A percentile compares a stretch with the other conserved stretches of the same genome.
phyloP scores from a whole-genome alignment of 2,329 filamentous ascomycete genomes.

The Hortaea werneckii region DNA sequence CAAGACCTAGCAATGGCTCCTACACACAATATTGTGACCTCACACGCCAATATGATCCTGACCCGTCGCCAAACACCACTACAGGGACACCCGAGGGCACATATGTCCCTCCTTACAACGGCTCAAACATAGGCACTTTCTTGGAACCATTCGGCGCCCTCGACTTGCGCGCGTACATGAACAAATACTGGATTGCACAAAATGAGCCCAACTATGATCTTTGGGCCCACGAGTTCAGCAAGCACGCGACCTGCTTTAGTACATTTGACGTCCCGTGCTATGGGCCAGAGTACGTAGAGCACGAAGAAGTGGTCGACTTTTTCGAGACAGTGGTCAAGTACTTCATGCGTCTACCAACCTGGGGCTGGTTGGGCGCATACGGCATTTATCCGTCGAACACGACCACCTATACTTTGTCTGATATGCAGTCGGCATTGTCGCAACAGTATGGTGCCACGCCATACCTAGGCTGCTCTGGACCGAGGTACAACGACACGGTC shows the following conservation, averaged over 20 bases:
- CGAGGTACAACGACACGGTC: constrained; percentile 49
- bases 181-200: constrained; percentile 54
- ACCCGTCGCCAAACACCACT: constrained; percentile 50
- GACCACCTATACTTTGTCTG: constrained; percentile 45
- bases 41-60: constrained; percentile 53
- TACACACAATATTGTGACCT: constrained; percentile 61
- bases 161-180: constrained; percentile 56
- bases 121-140: constrained; percentile 49
- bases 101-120: constrained; percentile 48
- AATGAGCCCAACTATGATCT: constrained; percentile 47
- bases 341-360: constrained; percentile 51
- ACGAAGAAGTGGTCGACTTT: constrained; percentile 54
- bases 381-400: constrained; percentile 49
- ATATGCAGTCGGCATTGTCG: constrained; percentile 43
- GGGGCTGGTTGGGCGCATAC: constrained; percentile 45
- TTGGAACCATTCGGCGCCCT: constrained; percentile 47
- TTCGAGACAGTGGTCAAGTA: constrained; percentile 51
- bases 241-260: constrained; percentile 51
- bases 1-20: constrained; percentile 34
- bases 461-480: constrained; percentile 53
- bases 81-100: constrained; percentile 43
- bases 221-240: constrained; percentile 39
- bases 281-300: constrained; percentile 45
- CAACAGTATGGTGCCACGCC: constrained; percentile 44
- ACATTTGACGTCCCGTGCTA: constrained; percentile 58